Base-by-base conservation (phyloP, 2,329 filamentous ascomycete species). In the Fusarium mangiferae region DNA sequence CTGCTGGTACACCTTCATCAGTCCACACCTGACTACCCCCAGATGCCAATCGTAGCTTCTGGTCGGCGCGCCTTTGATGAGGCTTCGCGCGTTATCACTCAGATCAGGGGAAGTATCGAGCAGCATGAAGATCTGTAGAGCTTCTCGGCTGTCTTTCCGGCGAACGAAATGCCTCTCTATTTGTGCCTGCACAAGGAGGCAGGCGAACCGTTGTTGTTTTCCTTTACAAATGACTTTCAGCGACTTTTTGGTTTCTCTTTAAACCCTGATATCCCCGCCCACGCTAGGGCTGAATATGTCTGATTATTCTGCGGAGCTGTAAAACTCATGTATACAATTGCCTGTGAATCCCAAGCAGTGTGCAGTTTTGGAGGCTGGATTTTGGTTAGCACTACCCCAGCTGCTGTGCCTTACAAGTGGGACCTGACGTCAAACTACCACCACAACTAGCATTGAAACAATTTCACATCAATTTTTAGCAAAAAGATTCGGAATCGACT, bases 1-100 rank as follows among this genome's bases (percentile, higher is more conserved):
- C 83, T 95, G 57, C 85, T 95, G 26, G 82, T 90, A 15, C 91
- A 94, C 79, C 86, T 93, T 62, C 91, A 94, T 80, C 82, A 88
- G 63, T 89, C 88, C 66, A 86, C 90, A 33, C 85, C 88, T 62
- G 88, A 91, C 72, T 90, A 92, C 78, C 87, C 89, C 14, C 84
- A 89, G 61, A 86, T 91, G 61, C 90, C 90, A 3, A 79, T 91
- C 30, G 84, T 90, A 63, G 82, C 84, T 24, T 82, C 87, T 24
- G 77, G 71, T 4, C 76, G 75, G 8, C 76, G 68, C 20, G 62
- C 81, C 7, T 80, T 84, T 83, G 48, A 82, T 75, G 78, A 86
- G 79, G 79, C 62, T 44, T 76, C 70, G 65, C 78, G 64, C 49
- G 66, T 79, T 54, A 62, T 79, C 42, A 66, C 76, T 22, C 80